Evolutionary conservation across 768 basidiomycete species (phyloP).

Genomic region (Lentinus brumalis): DNA sequence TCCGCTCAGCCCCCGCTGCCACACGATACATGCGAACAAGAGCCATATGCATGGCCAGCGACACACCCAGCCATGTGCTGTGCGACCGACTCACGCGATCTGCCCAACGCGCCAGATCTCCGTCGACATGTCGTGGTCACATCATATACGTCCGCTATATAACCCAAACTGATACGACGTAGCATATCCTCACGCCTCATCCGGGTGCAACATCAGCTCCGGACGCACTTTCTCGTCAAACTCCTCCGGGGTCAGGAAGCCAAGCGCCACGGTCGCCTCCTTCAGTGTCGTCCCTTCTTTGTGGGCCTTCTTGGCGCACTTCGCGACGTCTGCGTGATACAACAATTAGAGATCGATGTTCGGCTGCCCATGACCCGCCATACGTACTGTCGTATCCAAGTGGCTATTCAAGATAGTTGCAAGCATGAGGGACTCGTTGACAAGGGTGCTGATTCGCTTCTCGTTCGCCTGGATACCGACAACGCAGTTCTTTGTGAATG

Average conservation of each 20-base stretch:
- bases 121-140: slow-evolving; percentile 14
- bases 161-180: slow-evolving; percentile 10
- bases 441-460: slow-evolving; percentile 81
- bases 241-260: slow-evolving; percentile 84
- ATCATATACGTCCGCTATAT: slow-evolving; percentile 18
- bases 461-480: slow-evolving; percentile 97
- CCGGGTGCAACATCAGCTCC: slow-evolving; percentile 86
- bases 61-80: background rate
- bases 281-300: slow-evolving; percentile 96
- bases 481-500: slow-evolving; percentile 96
- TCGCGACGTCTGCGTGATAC: slow-evolving; percentile 79
- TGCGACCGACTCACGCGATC: slow-evolving; percentile 6
- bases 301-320: slow-evolving; percentile 99
- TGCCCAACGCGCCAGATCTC: slow-evolving; percentile 4
- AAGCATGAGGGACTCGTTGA: slow-evolving; percentile 97
- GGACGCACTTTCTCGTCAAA: slow-evolving; percentile 94
- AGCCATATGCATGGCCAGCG: background rate
- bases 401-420: slow-evolving; percentile 96
- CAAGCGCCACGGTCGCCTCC: slow-evolving; percentile 88
- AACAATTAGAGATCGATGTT: slow-evolving; percentile 10
- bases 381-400: slow-evolving; percentile 94
- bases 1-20: background rate
- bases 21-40: background rate
- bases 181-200: slow-evolving; percentile 40
- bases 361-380: background rate